phyloP scores from a whole-genome alignment of 331 rosid genomes.

The Phaseolus coccineus region DNA sequence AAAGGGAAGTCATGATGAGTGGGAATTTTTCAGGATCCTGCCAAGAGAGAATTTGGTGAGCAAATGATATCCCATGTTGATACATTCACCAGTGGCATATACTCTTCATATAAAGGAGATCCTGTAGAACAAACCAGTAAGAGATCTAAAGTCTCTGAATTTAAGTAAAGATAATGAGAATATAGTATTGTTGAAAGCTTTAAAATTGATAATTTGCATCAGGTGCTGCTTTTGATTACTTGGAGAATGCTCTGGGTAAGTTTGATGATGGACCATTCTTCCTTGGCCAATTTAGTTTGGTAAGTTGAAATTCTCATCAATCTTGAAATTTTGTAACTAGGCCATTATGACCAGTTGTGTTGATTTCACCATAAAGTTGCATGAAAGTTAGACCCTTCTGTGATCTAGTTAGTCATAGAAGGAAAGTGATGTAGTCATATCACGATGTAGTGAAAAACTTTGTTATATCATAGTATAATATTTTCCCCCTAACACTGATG shows the following conservation, averaged over 20 bases:
- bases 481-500: not conserved
- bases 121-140: constrained; percentile 55
- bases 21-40: constrained; percentile 23
- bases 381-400: not conserved
- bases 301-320: constrained; percentile 42
- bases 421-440: not conserved
- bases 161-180: not conserved
- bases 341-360: not conserved
- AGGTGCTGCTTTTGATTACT: constrained; percentile 70
- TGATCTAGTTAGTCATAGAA: not conserved
- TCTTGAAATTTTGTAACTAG: not conserved
- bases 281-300: constrained; percentile 71
- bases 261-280: constrained; percentile 66
- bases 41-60: constrained; percentile 42
- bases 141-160: not conserved
- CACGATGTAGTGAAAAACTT: not conserved
- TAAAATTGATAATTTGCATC: constrained; percentile 18
- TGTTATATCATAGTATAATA: not conserved
- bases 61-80: constrained; percentile 53
- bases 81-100: constrained; percentile 45
- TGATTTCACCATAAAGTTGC: not conserved
- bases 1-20: not conserved
- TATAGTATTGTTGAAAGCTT: too few species aligned
- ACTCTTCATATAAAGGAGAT: constrained; percentile 56
- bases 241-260: constrained; percentile 67